These are phyloP conservation scores for Colletotrichum tamarilloi DNA, from an alignment of 2,329 filamentous ascomycete genomes.

Conservation along the genomic window DNA sequence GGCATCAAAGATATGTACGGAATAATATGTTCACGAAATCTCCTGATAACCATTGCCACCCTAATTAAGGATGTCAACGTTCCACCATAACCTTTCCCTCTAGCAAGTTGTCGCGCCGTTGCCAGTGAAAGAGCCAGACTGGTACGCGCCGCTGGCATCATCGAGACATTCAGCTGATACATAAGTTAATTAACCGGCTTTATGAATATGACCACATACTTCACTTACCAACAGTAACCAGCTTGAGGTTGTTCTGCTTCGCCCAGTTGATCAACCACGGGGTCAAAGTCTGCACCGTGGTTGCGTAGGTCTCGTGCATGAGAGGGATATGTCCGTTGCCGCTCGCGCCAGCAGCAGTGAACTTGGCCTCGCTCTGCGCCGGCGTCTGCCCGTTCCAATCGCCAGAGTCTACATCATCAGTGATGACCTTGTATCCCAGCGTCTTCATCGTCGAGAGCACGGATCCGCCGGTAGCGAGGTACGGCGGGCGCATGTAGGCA, in stretches of 20 bases:
- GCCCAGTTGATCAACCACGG: slow-evolving; percentile 64
- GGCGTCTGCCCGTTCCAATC: slow-evolving; percentile 68
- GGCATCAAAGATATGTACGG: not conserved
- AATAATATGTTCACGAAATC: not conserved
- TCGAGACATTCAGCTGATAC: slow-evolving; percentile 54
- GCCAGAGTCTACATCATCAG: slow-evolving; percentile 69
- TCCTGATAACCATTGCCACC: not conserved
- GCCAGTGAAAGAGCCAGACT: slow-evolving; percentile 50
- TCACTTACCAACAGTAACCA: slow-evolving; percentile 62
- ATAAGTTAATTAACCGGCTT: not conserved
- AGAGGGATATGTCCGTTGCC: slow-evolving; percentile 66
- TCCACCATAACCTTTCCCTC: not conserved
- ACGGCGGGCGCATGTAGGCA: slow-evolving; percentile 61
- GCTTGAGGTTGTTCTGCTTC: slow-evolving; percentile 56
- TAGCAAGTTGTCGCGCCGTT: slow-evolving; percentile 48
- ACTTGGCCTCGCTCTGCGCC: slow-evolving; percentile 63
- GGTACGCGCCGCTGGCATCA: slow-evolving; percentile 53
- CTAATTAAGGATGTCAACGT: not conserved
- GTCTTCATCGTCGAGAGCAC: slow-evolving; percentile 54
- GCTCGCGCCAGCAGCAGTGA: slow-evolving; percentile 54
- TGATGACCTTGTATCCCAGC: slow-evolving; percentile 70
- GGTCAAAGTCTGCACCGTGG: slow-evolving; percentile 60
- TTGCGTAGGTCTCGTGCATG: slow-evolving; percentile 65
- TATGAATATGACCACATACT: too few relatives aligned
- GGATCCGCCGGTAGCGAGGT: slow-evolving; percentile 58